phyloP scores from a whole-genome alignment of 1,284 basidiomycete species.

The Ustilago xerochloae region DNA sequence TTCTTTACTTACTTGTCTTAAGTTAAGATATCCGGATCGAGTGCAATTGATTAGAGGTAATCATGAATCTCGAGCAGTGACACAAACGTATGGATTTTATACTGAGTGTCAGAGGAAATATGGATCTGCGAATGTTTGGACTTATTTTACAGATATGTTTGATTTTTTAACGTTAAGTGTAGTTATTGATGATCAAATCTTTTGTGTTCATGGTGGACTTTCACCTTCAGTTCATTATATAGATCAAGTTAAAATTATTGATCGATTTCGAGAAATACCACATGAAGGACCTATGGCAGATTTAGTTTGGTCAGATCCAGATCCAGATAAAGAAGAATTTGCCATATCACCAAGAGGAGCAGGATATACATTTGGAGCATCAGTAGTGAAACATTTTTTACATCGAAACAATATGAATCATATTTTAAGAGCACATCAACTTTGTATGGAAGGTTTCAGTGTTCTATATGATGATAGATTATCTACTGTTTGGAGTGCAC shows the following conservation, averaged over 20 bases:
- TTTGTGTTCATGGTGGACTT: conserved; percentile 97
- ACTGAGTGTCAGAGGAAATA: conserved; percentile 98
- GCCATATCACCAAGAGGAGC: conserved; percentile 97
- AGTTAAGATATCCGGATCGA: conserved; percentile 94
- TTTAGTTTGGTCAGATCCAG: conserved; percentile 99
- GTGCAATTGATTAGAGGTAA: conserved; percentile 98
- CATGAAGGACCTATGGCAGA: conserved; percentile 99
- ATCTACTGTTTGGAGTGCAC: conserved; percentile 97
- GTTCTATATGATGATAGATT: conserved; percentile 94
- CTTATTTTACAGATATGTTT: conserved; percentile 99
- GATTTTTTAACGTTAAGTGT: conserved; percentile 97
- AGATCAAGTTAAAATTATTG: conserved; percentile 99
- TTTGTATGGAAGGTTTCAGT: conserved; percentile 98
- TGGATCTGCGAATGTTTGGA: conserved; percentile 90
- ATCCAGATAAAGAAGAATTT: conserved; percentile 98
- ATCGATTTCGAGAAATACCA: conserved; percentile 99
- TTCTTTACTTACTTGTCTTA: conserved; percentile 94
- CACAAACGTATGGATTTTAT: conserved; percentile 99
- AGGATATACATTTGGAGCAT: conserved; percentile 97
- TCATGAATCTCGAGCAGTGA: conserved; percentile 97
- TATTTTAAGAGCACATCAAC: conserved; percentile 95
- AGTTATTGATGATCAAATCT: conserved; percentile 98
- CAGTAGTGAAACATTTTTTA: conserved; percentile 96
- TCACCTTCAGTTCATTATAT: conserved; percentile 98
- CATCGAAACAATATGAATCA: conserved; percentile 94